Evolutionary conservation across 129 eudicot genomes (phyloP).

Genomic region (Lactuca saligna): DNA sequence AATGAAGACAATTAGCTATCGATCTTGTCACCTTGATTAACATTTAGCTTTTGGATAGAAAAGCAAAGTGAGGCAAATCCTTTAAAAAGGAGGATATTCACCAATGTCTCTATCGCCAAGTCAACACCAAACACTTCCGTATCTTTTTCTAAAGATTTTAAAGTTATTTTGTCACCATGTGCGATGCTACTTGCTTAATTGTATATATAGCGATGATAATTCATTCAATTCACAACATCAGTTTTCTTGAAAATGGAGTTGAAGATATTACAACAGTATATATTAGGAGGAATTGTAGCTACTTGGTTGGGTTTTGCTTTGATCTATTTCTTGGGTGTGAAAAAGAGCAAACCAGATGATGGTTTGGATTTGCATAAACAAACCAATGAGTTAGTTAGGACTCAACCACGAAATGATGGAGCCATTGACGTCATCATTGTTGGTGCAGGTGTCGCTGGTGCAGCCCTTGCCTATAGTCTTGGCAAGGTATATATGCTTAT

Average conservation of each 20-base stretch:
- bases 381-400: not conserved
- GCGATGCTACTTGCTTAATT: not conserved
- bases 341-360: conserved; percentile 27
- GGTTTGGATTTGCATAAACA: conserved; percentile 7
- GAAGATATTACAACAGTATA: conserved; percentile 33
- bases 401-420: conserved; percentile 27
- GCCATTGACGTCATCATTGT: conserved; percentile 33
- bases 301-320: conserved; percentile 36
- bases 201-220: conserved; percentile 14
- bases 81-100: conserved; percentile 29
- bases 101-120: conserved; percentile 5
- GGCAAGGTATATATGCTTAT: conserved; percentile 29
- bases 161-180: conserved; percentile 7
- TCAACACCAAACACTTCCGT: conserved; percentile 11
- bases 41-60: conserved; percentile 13
- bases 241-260: conserved; percentile 25
- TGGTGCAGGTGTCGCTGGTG: conserved; percentile 55
- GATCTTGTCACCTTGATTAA: conserved; percentile 33
- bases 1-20: conserved; percentile 26
- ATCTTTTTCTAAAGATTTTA: not conserved
- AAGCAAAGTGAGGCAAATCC: conserved; percentile 12
- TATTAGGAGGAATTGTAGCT: conserved; percentile 35
- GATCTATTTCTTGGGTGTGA: conserved; percentile 36
- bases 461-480: conserved; percentile 48
- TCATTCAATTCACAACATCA: conserved; percentile 11